Conservation (phyloP, 805 yeast genomes). For the Schizosaccharomyces pombe region ASM294v3 CU329670.1:296501-297000, state of each 20-base stretch:
- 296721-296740: neutral
- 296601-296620: neutral
- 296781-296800: neutral
- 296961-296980: neutral
- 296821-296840: neutral
- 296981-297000: neutral
- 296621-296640: neutral
- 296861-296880: neutral
- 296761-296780: neutral
- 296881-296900: neutral
- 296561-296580: neutral
- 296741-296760: neutral
- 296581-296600: neutral
- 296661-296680: conserved; percentile 2
- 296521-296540: neutral
- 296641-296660: neutral
- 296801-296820: neutral
- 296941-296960: neutral
- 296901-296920: neutral
- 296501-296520: neutral
- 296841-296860: neutral
- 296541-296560: too few relatives aligned
- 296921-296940: neutral
- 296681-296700: neutral
- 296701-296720: neutral